These are phyloP conservation scores for Xylaria intraflava DNA, from an alignment of 495 filamentous ascomycete genomes.

Conservation along the genomic window DNA sequence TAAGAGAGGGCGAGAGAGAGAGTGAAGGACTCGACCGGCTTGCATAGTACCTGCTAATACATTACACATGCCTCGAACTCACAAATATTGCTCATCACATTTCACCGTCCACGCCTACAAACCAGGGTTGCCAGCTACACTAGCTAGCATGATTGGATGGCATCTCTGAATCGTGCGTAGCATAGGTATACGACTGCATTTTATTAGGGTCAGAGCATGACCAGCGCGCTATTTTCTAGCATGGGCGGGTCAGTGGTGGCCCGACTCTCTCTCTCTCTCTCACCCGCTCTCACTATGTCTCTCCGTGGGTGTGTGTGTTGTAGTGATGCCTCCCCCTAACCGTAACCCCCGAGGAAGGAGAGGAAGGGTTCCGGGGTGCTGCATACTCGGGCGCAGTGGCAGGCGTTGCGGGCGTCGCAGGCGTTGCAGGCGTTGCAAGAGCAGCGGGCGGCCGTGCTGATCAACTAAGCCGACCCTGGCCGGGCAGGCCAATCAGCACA, in stretches of 20 bases:
- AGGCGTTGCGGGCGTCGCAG: neutral
- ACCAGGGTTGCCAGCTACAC: too few species aligned
- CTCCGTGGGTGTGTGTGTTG: too few species aligned
- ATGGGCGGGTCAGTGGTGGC: constrained; percentile 1
- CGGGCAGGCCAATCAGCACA: constrained; percentile 6
- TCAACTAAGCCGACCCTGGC: neutral
- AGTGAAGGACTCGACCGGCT: too few species aligned
- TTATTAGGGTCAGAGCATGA: constrained; percentile 1
- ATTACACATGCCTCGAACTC: too few species aligned
- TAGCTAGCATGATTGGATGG: neutral
- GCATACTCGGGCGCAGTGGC: too few species aligned
- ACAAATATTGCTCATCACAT: neutral
- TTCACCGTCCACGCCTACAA: neutral
- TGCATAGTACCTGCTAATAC: too few species aligned
- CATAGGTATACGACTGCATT: neutral
- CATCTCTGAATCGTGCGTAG: neutral
- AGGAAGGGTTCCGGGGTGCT: too few species aligned
- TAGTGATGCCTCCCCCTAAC: too few species aligned
- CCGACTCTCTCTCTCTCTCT: constrained; percentile 1
- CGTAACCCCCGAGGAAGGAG: too few species aligned
- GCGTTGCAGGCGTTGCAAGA: neutral
- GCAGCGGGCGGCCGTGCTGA: too few species aligned
- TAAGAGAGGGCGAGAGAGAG: too few species aligned
- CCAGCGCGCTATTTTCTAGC: constrained; percentile 13
- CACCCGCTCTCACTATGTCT: too few species aligned